These are phyloP conservation scores for Neoboletus magnificus DNA, from an alignment of 768 basidiomycete genomes.

Conservation along the genomic window DNA sequence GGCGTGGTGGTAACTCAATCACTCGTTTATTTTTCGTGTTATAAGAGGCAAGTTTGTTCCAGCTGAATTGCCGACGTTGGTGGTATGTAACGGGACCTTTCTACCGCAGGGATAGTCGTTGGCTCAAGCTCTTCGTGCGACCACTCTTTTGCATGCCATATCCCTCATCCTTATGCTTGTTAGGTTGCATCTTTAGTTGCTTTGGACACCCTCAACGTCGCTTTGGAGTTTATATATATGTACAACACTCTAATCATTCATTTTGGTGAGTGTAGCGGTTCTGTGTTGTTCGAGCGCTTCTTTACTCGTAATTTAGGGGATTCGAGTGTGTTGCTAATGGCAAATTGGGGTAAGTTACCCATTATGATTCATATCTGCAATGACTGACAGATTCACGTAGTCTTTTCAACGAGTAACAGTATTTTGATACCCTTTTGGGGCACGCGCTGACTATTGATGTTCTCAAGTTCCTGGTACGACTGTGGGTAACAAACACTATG, in stretches of 20 bases:
- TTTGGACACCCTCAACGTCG: constrained; percentile 24
- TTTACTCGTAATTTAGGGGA: constrained; percentile 13
- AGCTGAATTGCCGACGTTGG: not conserved
- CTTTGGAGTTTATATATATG: constrained; percentile 25
- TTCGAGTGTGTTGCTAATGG: constrained; percentile 1
- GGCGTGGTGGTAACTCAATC: constrained; percentile 36
- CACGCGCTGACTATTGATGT: not conserved
- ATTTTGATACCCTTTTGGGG: not conserved
- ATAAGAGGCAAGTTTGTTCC: constrained; percentile 20
- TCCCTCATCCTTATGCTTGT: not conserved
- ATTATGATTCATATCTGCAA: not conserved
- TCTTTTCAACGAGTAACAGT: constrained; percentile 28
- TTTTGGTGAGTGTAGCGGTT: constrained; percentile 18
- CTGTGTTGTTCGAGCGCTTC: not conserved
- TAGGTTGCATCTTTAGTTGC: constrained; percentile 22
- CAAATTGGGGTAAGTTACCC: constrained; percentile 22
- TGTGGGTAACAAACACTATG: constrained; percentile 7
- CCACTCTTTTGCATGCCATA: not conserved
- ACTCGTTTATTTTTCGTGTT: constrained; percentile 30
- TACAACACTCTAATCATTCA: constrained; percentile 24
- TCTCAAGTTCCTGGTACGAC: constrained; percentile 22
- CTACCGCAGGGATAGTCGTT: constrained; percentile 14
- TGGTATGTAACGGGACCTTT: not conserved
- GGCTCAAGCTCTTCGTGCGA: constrained; percentile 26
- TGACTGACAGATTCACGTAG: constrained; percentile 7